A percentile compares a stretch with the other conserved stretches of the same genome.
phyloP scores from a whole-genome alignment of 352 stramenopile genomes.

The Pythium grandisporangium region DNA sequence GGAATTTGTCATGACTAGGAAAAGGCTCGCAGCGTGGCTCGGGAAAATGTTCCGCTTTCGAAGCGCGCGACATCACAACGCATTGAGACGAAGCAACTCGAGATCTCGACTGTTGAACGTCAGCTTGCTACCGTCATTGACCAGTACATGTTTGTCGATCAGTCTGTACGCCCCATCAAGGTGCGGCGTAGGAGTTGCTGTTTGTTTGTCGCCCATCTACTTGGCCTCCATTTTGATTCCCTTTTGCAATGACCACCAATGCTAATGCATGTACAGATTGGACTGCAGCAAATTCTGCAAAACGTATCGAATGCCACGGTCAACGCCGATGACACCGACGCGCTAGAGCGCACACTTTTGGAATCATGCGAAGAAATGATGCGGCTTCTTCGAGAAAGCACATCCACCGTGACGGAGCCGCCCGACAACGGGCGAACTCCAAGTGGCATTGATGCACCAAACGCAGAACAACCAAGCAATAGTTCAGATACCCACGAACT shows the following conservation, averaged over 20 bases:
- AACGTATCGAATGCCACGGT: slow-evolving; percentile 64
- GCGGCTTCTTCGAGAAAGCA: slow-evolving; percentile 42
- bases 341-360: slow-evolving; percentile 46
- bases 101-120: slow-evolving; percentile 50
- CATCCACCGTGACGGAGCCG: no score
- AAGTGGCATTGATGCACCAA: no score
- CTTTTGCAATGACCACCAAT: no score
- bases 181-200: slow-evolving; percentile 10
- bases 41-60: slow-evolving; percentile 44
- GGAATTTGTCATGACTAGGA: slow-evolving; percentile 13
- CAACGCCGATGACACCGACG: slow-evolving; percentile 53
- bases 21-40: slow-evolving; percentile 32
- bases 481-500: no score
- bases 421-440: no score
- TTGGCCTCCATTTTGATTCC: neutral
- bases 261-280: slow-evolving; percentile 66
- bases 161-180: slow-evolving; percentile 69
- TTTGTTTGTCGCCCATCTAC: neutral
- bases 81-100: slow-evolving; percentile 60
- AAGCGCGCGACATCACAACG: slow-evolving; percentile 56
- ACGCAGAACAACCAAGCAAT: no score
- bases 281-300: slow-evolving; percentile 71
- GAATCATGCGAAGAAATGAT: slow-evolving; percentile 70
- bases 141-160: slow-evolving; percentile 78
- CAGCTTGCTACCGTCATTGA: slow-evolving; percentile 61